Conservation (phyloP, 441 rosid genomes). For the Eruca vesicaria region DNA sequence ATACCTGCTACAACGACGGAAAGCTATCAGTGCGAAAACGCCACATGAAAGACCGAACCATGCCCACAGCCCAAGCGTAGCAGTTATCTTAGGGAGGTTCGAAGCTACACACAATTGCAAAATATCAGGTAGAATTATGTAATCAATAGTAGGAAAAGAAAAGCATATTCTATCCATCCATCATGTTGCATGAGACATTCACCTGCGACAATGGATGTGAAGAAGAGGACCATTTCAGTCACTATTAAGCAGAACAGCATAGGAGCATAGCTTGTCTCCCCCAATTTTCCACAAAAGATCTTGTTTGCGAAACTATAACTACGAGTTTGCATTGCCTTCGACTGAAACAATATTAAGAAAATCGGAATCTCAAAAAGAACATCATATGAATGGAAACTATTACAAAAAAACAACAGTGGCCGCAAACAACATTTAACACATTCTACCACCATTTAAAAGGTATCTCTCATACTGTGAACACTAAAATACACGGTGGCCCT, state of each 20-base stretch:
- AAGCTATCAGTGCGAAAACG: slow-evolving; percentile 53
- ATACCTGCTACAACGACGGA: slow-evolving; percentile 82
- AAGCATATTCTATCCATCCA: neutral
- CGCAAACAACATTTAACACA: neutral
- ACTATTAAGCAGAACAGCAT: slow-evolving; percentile 53
- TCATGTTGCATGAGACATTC: slow-evolving; percentile 18
- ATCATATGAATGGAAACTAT: slow-evolving; percentile 9
- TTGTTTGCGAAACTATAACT: slow-evolving; percentile 47
- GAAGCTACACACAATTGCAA: slow-evolving; percentile 53
- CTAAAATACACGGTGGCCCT: neutral
- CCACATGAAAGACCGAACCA: slow-evolving; percentile 70
- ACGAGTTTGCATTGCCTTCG: slow-evolving; percentile 53
- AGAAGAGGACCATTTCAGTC: slow-evolving; percentile 53
- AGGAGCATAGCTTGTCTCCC: slow-evolving; percentile 72
- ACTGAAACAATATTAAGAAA: slow-evolving; percentile 39
- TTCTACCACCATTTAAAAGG: neutral
- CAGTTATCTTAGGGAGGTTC: slow-evolving; percentile 78
- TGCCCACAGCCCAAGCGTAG: slow-evolving; percentile 83
- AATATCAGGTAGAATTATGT: slow-evolving; percentile 30
- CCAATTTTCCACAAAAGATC: slow-evolving; percentile 51
- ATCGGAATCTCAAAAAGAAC: neutral
- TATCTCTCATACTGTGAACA: neutral
- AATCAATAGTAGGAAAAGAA: neutral
- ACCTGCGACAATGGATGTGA: slow-evolving; percentile 78
- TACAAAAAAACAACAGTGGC: neutral